Conservation (phyloP, 2,329 filamentous ascomycete genomes). For the Escovopsis sp. region DNA sequence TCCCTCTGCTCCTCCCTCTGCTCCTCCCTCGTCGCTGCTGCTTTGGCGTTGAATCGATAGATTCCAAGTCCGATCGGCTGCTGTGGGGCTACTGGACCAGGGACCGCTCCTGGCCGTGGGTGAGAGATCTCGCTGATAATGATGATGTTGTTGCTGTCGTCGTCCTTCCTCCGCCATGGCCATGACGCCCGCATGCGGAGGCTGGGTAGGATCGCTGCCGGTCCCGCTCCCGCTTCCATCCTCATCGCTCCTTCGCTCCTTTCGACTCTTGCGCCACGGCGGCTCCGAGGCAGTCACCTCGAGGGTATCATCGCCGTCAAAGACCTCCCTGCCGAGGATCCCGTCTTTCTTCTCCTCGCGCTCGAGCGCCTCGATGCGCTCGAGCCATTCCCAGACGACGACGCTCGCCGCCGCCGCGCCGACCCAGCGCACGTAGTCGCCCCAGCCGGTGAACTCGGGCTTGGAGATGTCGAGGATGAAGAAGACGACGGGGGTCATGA, state of each 20-base stretch:
- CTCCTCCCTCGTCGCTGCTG: no score
- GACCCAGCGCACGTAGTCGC: constrained; percentile 93
- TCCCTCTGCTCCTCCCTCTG: no score
- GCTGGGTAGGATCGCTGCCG: background rate
- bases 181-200: constrained; percentile 2
- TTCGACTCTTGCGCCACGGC: constrained; percentile 28
- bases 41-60: no score
- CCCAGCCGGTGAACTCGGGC: constrained; percentile 77
- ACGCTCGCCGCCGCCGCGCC: constrained; percentile 85
- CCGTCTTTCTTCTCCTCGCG: constrained; percentile 89
- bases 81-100: no score
- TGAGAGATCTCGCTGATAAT: constrained; percentile 6
- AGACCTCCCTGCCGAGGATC: constrained; percentile 77
- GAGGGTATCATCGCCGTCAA: constrained; percentile 87
- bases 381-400: constrained; percentile 98
- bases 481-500: constrained; percentile 80
- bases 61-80: no score
- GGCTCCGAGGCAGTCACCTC: constrained; percentile 42
- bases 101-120: no score
- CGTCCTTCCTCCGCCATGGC: constrained; percentile 13
- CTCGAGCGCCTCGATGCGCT: constrained; percentile 82
- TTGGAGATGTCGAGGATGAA: constrained; percentile 84
- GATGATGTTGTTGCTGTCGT: background rate
- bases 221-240: constrained; percentile 5
- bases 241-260: constrained; percentile 16